Base-by-base conservation (phyloP, 768 basidiomycete genomes). In the Trametes gibbosa region DNA sequence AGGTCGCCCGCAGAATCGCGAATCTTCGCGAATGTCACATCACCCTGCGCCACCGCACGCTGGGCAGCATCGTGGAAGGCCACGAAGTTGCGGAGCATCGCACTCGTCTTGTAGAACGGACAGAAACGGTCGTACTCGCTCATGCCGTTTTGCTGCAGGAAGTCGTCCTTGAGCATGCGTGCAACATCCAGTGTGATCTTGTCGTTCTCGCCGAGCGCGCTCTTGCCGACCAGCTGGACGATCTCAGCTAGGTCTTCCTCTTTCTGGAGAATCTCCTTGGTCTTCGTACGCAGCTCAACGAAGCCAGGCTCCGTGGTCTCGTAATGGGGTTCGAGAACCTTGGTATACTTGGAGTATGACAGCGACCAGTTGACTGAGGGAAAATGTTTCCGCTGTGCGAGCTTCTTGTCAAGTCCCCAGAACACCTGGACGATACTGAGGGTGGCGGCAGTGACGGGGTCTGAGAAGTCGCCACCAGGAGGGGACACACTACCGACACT, bases 281-380 rank as follows among this genome's bases (percentile, higher is more conserved):
- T 92, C 66, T 87, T 89, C 53, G 85, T 89, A 53, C 97, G 91
- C 65, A 95, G 78, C 64, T 96, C 92, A 37, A 98, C 86, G 75
- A 99, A 99, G n/a, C 94, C 96, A 4, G 94, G 91, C 67, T 92
- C 87, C 50, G 87, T 87, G 42, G 80, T 76, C 73, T 98, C 95
- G 74, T 98, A 99, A 74, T 95, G 88, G 1, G 90, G 84, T 67
- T 96, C 95, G 40, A 98, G 84, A 10, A 95, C 86, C 70, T 95
- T 95, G 62, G 88, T 90, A 75, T 99, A 98, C 74, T 99, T 99
- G 59, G 97, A 98, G 74, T 98, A 98, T 10, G 97, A 99, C n/a
- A 97, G 78, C 65, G 88, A 97, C 97, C 97, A 99, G 77, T 99
- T 98, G 73, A 99, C 96, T n/a, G 95, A 97, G 1, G 97, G 97